Conservation (phyloP, 805 yeast species). For the Starmerella asiatica region DNA sequence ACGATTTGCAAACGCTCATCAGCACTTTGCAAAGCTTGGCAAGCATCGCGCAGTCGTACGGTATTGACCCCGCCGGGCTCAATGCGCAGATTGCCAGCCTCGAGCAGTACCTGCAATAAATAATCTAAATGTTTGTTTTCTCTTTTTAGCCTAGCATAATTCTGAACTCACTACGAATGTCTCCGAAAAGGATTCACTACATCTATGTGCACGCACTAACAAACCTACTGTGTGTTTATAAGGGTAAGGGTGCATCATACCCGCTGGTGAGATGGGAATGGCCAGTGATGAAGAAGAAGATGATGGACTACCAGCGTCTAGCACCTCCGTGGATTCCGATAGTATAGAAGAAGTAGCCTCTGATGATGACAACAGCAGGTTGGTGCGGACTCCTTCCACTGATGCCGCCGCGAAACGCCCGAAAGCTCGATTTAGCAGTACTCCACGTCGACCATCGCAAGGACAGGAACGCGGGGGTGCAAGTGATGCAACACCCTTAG, state of each 20-base stretch:
- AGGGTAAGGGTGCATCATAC: background rate
- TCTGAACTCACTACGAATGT: no score
- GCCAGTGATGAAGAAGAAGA: background rate
- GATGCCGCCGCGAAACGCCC: background rate
- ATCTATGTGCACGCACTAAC: no score
- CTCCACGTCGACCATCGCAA: slow-evolving; percentile 2
- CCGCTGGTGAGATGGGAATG: no score
- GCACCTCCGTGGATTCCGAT: slow-evolving; percentile 11
- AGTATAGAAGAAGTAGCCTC: slow-evolving; percentile 7
- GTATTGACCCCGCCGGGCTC: background rate
- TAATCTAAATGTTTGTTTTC: no score
- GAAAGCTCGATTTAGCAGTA: slow-evolving; percentile 3
- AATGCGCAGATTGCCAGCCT: background rate
- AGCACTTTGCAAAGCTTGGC: background rate
- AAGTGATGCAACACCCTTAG: background rate
- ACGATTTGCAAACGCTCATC: background rate
- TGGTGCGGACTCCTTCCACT: background rate
- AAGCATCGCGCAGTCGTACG: background rate
- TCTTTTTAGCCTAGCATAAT: no score
- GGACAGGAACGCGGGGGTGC: background rate
- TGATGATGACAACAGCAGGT: slow-evolving; percentile 13
- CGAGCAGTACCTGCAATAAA: no score
- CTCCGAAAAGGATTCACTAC: no score
- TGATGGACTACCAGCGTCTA: no score
- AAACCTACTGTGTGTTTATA: no score